Percentiles rank a stretch among this genome's conserved stretches.
phyloP scores from a whole-genome alignment of 225 moss, liverwort and hornwort genomes.

The Asterella californica region DNA sequence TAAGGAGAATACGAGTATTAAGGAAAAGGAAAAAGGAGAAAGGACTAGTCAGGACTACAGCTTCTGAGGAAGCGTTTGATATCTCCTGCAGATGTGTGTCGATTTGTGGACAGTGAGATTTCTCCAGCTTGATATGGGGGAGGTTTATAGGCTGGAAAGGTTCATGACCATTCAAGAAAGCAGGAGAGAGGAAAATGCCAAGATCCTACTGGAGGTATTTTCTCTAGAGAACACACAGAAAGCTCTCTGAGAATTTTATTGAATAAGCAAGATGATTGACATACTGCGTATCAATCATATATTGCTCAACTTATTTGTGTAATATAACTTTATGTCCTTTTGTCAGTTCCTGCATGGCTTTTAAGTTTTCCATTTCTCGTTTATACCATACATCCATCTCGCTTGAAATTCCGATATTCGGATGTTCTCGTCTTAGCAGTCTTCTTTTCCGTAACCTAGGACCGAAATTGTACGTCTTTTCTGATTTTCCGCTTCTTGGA shows the following conservation, averaged over 20 bases:
- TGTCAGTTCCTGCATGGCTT: neutral
- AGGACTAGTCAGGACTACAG: too few relatives aligned
- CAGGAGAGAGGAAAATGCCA: slow-evolving; percentile 36
- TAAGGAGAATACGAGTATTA: too few relatives aligned
- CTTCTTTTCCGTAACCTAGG: neutral
- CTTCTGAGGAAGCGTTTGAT: neutral
- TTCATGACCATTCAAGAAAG: slow-evolving; percentile 49
- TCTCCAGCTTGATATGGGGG: slow-evolving; percentile 43
- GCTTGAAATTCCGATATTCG: neutral
- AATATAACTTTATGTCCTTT: neutral
- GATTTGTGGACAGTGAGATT: slow-evolving; percentile 58
- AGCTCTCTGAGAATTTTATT: neutral
- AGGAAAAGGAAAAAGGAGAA: too few relatives aligned
- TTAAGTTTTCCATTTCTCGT: neutral
- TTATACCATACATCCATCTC: neutral
- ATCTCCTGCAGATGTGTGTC: slow-evolving; percentile 47
- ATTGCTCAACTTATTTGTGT: neutral
- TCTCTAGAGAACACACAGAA: neutral
- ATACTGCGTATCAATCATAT: neutral
- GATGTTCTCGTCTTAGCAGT: neutral
- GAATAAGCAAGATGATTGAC: neutral
- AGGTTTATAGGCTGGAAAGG: slow-evolving; percentile 47
- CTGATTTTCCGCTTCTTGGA: neutral
- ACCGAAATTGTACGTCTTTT: neutral
- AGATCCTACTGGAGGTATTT: slow-evolving; percentile 36